phyloP scores from a whole-genome alignment of 495 filamentous ascomycete genomes.

The Penicillium soppii region DNA sequence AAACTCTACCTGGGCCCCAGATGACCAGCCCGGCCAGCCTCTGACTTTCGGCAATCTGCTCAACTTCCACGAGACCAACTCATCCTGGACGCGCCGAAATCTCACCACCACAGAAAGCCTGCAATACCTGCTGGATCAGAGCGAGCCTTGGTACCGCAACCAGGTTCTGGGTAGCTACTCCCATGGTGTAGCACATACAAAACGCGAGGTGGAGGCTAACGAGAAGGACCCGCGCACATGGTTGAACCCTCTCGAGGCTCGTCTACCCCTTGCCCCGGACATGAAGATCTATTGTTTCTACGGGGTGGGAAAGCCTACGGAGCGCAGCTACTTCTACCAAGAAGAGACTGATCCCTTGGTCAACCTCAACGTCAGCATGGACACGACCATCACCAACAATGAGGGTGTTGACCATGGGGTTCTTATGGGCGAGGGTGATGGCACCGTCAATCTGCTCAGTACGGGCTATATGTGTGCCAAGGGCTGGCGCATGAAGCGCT shows the following conservation, averaged over 20 bases:
- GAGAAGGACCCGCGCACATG: slow-evolving; percentile 80
- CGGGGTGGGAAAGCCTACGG: slow-evolving; percentile 86
- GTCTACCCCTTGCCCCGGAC: slow-evolving; percentile 82
- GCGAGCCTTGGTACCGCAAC: slow-evolving; percentile 81
- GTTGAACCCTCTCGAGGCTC: slow-evolving; percentile 91
- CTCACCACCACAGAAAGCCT: slow-evolving; percentile 78
- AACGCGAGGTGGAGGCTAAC: slow-evolving; percentile 80
- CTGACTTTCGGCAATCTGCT: slow-evolving; percentile 78
- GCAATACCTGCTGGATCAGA: slow-evolving; percentile 70
- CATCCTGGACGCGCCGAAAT: slow-evolving; percentile 63
- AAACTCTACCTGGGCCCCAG: slow-evolving; percentile 83
- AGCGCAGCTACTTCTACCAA: slow-evolving; percentile 88
- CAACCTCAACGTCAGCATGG: slow-evolving; percentile 83
- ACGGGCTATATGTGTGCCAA: slow-evolving; percentile 94
- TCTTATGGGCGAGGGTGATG: slow-evolving; percentile 90
- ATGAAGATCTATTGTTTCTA: slow-evolving; percentile 99
- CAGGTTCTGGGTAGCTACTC: slow-evolving; percentile 75
- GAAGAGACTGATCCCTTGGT: slow-evolving; percentile 63
- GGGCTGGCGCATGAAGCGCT: slow-evolving; percentile 88
- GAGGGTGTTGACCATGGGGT: slow-evolving; percentile 80
- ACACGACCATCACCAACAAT: slow-evolving; percentile 70
- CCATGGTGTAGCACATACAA: slow-evolving; percentile 81
- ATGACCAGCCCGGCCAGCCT: slow-evolving; percentile 72
- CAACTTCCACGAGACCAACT: slow-evolving; percentile 75
- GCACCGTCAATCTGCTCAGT: slow-evolving; percentile 86